phyloP scores from a whole-genome alignment of 2,329 filamentous ascomycete genomes.

The Trichoderma pleuroti region DNA sequence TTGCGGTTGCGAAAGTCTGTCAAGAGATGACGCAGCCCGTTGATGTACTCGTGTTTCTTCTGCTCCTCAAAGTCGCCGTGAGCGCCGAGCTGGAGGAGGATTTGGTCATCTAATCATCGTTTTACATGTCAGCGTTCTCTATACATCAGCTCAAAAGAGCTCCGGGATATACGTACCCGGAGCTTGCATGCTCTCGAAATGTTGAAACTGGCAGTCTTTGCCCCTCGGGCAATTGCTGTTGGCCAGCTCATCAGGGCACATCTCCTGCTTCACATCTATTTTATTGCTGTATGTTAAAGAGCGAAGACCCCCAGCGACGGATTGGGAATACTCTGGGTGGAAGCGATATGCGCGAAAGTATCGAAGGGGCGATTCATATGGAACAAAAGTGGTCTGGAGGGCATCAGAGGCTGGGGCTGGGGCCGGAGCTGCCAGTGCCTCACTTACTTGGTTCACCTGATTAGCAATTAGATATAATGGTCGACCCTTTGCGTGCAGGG shows the following conservation, averaged over 20 bases:
- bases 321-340: constrained; percentile 69
- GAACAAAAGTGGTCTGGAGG: constrained; percentile 34
- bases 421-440: background rate
- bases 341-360: constrained; percentile 87
- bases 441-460: constrained; percentile 23
- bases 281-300: constrained; percentile 92
- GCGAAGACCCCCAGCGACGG: constrained; percentile 72
- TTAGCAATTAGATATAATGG: constrained; percentile 22
- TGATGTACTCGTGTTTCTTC: constrained; percentile 59
- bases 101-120: constrained; percentile 60
- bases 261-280: constrained; percentile 68
- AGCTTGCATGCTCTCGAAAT: constrained; percentile 55
- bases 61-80: constrained; percentile 61
- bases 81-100: constrained; percentile 68
- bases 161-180: constrained; percentile 35
- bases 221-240: constrained; percentile 69
- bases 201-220: constrained; percentile 68
- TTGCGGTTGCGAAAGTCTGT: constrained; percentile 56
- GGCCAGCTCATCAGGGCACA: constrained; percentile 74
- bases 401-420: constrained; percentile 5
- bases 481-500: background rate
- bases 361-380: constrained; percentile 80
- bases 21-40: constrained; percentile 59
- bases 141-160: constrained; percentile 23
- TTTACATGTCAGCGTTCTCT: constrained; percentile 47